A percentile compares a stretch with the other conserved stretches of the same genome.
phyloP scores from a whole-genome alignment of 2,329 filamentous ascomycete genomes.

The Botrytis porri region DNA sequence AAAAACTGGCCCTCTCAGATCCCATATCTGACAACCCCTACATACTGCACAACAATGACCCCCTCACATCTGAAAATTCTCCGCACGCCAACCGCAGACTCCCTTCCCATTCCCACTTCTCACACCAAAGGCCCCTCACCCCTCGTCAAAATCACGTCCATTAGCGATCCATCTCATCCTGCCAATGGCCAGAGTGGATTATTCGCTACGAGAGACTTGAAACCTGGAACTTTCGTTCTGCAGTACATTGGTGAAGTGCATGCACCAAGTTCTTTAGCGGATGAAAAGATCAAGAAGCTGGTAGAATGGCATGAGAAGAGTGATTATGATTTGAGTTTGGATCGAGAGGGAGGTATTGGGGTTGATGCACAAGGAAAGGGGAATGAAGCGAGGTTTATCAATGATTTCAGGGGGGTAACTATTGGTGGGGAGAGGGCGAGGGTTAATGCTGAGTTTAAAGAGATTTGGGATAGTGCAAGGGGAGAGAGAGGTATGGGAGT shows the following conservation, averaged over 20 bases:
- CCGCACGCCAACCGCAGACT: conserved; percentile 30
- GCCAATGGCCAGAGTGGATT: conserved; percentile 58
- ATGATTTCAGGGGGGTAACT: conserved; percentile 61
- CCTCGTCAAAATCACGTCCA: conserved; percentile 54
- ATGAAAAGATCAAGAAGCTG: not conserved
- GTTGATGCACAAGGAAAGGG: conserved; percentile 57
- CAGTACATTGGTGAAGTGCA: conserved; percentile 61
- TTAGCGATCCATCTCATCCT: conserved; percentile 51
- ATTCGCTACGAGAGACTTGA: conserved; percentile 54
- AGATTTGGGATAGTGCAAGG: conserved; percentile 53
- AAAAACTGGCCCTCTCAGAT: conserved; percentile 57
- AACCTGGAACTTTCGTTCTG: conserved; percentile 55
- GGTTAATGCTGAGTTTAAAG: conserved; percentile 50
- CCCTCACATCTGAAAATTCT: conserved; percentile 26
- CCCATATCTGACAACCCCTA: conserved; percentile 51
- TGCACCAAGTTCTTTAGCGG: conserved; percentile 27
- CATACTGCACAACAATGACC: conserved; percentile 44
- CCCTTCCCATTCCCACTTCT: conserved; percentile 38
- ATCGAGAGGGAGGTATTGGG: conserved; percentile 53
- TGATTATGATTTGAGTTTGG: conserved; percentile 65
- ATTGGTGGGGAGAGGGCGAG: conserved; percentile 17
- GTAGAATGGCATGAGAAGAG: conserved; percentile 43
- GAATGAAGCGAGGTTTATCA: conserved; percentile 65
- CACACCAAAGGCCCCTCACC: conserved; percentile 46
- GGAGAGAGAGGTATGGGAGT: conserved; percentile 56